Evolutionary conservation across 345 rosid species (phyloP), one percentile per base, ranked within the genome.

Genomic region (Arabis alpina): DNA sequence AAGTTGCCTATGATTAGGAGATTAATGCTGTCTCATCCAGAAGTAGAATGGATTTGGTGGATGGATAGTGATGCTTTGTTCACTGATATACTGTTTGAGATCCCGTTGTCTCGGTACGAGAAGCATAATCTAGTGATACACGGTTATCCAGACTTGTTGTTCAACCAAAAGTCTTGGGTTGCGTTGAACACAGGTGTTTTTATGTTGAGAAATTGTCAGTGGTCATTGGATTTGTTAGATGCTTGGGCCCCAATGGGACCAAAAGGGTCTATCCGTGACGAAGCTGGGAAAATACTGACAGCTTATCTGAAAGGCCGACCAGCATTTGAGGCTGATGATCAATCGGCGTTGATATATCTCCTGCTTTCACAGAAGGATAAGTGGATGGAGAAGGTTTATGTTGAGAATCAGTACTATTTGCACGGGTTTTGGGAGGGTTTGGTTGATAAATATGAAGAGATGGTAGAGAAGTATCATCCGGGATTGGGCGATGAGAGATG

Each of bases 1-100:
- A 93, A 93, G 64, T 50, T 93, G 74, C 97, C 97, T 3, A 81
- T 93, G 97, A 80, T 93, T 73, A 80, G 98, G 86, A 84, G 78
- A 62, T 67, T 93, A 71, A 87, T 93, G 94, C 15, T 93, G 80
- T 93, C 98, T 41, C 96, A 93, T 72, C 98, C 96, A 0, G 94
- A 93, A 57, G 83, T 91, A 0, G 97, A 93, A 80, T 93, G 98
- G 97, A 84, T 93, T 75, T 89, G 97, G 96, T 93, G 98, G 98
- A 91, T 93, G 97, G 98, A 93, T 60, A 93, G 97, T 83, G 98
- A 93, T 85, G 98, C 98, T 4, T 76, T 93, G 84, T 91, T 93
- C 75, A 91, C 97, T 40, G 97, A 93, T 70, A 89, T 93, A 85
- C 90, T 85, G 43, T 93, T 93, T 71, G 88, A 93, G 86, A 78